A percentile compares a stretch with the other conserved stretches of the same genome.
Conservation (phyloP, 2,329 filamentous ascomycete species). For the Trichoderma hamatum region DNA sequence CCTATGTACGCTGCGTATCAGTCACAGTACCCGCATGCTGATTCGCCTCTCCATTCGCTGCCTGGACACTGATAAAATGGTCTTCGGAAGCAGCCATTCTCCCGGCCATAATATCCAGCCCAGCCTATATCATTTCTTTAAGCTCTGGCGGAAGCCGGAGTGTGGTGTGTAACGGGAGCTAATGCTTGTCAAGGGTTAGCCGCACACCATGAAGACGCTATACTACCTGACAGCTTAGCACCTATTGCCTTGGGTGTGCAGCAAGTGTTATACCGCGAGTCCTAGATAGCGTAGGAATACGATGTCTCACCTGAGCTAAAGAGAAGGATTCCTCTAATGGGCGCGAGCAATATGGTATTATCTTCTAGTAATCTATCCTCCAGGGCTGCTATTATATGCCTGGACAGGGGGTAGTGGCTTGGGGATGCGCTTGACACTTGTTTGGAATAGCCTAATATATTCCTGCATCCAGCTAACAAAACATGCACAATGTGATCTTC, state of each 20-base stretch:
- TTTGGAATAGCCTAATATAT: neutral
- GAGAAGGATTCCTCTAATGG: neutral
- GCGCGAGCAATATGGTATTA: neutral
- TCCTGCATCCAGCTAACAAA: neutral
- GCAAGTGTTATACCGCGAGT: neutral
- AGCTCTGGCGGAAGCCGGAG: conserved; percentile 5
- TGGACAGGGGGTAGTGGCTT: neutral
- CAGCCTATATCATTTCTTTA: neutral
- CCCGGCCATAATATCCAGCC: neutral
- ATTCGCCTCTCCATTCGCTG: neutral
- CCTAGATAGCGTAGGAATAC: neutral
- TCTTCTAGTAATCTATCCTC: neutral
- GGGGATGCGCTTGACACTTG: neutral
- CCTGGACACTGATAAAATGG: neutral
- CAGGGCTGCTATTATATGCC: neutral
- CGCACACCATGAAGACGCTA: conserved; percentile 4
- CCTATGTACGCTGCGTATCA: neutral
- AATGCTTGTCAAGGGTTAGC: conserved; percentile 21
- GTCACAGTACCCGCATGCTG: neutral
- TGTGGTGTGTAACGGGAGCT: conserved; percentile 25
- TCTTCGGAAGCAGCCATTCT: neutral
- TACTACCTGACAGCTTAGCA: neutral
- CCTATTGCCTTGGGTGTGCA: neutral
- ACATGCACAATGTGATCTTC: neutral
- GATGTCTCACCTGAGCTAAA: conserved; percentile 9